Evolutionary conservation across 768 basidiomycete genomes (phyloP).

Genomic region (Mrakia hoshinonis): DNA sequence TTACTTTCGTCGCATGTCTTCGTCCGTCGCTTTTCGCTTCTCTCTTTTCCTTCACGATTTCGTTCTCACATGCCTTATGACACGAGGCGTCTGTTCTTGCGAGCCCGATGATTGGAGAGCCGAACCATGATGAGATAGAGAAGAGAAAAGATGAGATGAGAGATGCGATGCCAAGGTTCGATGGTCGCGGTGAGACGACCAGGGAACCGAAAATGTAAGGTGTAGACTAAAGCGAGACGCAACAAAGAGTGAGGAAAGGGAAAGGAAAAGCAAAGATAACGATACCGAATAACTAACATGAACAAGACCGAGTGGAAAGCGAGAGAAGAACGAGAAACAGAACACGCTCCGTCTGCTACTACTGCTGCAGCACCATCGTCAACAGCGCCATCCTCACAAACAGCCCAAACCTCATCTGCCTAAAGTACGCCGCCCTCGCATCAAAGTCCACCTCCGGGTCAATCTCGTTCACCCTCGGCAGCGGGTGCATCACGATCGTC

Average conservation of each 20-base stretch:
- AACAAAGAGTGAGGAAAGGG: not conserved
- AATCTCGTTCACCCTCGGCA: conserved; percentile 93
- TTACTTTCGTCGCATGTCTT: too few species aligned
- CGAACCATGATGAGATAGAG: too few species aligned
- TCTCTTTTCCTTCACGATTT: too few species aligned
- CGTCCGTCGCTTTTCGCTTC: too few species aligned
- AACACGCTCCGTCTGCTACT: not conserved
- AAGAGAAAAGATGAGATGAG: too few species aligned
- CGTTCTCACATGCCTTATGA: too few species aligned
- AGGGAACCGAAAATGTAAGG: too few species aligned
- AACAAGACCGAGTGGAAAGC: not conserved
- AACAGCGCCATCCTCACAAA: conserved; percentile 5
- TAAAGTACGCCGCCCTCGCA: conserved; percentile 89
- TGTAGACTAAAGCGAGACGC: not conserved
- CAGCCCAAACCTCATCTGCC: conserved; percentile 65
- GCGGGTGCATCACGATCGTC: conserved; percentile 99
- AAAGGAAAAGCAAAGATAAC: not conserved
- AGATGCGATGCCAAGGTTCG: too few species aligned
- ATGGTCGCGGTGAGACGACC: too few species aligned
- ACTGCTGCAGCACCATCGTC: not conserved
- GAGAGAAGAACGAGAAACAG: not conserved
- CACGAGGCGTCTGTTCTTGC: too few species aligned
- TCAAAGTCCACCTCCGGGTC: conserved; percentile 98
- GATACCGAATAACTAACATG: too few species aligned
- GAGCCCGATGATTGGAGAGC: too few species aligned